Base-by-base conservation (phyloP, 257 asterid species). In the Echium plantagineum region DNA sequence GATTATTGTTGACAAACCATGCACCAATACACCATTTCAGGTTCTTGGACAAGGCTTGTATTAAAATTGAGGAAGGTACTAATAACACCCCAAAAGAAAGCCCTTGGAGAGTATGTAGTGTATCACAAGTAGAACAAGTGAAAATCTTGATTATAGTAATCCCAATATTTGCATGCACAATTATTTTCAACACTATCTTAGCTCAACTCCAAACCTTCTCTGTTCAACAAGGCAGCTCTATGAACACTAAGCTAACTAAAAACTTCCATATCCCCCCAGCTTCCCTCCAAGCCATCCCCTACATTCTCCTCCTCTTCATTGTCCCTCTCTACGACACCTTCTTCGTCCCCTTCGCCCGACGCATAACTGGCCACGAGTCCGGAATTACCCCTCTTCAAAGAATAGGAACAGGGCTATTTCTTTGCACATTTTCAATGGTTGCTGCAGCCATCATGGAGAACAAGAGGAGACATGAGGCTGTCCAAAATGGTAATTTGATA, bases 151-250 rank as follows among this genome's bases (percentile, higher is more conserved):
- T 91, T 5, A 73, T 94, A 56, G 75, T 82, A 15, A 42, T 85
- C 3, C 97, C 98, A 2, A 91, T 91, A 58, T 86, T 91, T 66
- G 88, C 94, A 42, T 85, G 95, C 85, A 91, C 98, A 8, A 91
- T 91, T 13, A 61, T 88, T 0, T 91, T 91, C 95, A 91, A 91
- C 77, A 88, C 98, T 17, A 84, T 89, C 13, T 60, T 91, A 1
- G 98, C 98, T 6, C 98, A 91, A 38, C 76, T 91, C 9, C 98
- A 91, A 17, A 91, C 98, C 17, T 91, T 91, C 76, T 91, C 98
- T 30, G 98, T 91, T 72, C 98, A 88, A 67, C 98, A 91, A 69
- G 98, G 89, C 31, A 78, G 83, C 59, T 20, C 83, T 16, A 91
- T 91, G 98, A 63, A 91, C 78, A 91, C 96, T 2, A 71, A 71